phyloP scores from a whole-genome alignment of 1,284 basidiomycete species.

The Puccinia coronata region DNA sequence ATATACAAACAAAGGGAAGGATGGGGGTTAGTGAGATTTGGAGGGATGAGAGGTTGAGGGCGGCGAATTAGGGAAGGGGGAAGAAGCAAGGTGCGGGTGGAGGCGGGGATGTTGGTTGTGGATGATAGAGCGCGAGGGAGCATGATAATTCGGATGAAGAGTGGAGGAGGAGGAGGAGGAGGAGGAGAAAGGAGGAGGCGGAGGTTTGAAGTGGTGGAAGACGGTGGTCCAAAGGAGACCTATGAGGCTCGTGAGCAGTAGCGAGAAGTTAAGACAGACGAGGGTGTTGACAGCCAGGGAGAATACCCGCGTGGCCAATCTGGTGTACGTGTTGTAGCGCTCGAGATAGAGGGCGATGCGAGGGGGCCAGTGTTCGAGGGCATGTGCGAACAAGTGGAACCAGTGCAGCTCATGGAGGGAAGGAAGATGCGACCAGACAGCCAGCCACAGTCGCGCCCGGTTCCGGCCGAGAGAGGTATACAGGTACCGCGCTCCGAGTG shows the following conservation, averaged over 20 bases:
- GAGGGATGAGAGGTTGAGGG: not conserved
- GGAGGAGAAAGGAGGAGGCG: no score
- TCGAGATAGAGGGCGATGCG: not conserved
- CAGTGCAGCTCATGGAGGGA: not conserved
- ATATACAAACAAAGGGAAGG: no score
- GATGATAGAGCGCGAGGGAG: not conserved
- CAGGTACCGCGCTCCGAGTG: not conserved
- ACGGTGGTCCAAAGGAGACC: not conserved
- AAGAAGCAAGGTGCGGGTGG: not conserved
- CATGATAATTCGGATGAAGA: not conserved
- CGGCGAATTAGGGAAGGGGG: not conserved
- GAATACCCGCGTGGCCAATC: not conserved
- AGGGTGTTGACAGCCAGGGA: not conserved
- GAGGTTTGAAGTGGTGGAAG: not conserved
- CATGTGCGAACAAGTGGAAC: not conserved
- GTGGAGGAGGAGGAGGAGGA: not conserved
- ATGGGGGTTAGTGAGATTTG: not conserved
- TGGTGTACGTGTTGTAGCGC: not conserved
- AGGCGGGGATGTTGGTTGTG: not conserved
- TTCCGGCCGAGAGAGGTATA: not conserved
- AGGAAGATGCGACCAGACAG: not conserved
- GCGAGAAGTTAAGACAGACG: slow-evolving; percentile 8
- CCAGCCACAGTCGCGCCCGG: not conserved
- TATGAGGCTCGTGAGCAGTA: not conserved
- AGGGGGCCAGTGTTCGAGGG: not conserved